phyloP scores from a whole-genome alignment of 345 rosid species.

The Camelina hispida region DNA sequence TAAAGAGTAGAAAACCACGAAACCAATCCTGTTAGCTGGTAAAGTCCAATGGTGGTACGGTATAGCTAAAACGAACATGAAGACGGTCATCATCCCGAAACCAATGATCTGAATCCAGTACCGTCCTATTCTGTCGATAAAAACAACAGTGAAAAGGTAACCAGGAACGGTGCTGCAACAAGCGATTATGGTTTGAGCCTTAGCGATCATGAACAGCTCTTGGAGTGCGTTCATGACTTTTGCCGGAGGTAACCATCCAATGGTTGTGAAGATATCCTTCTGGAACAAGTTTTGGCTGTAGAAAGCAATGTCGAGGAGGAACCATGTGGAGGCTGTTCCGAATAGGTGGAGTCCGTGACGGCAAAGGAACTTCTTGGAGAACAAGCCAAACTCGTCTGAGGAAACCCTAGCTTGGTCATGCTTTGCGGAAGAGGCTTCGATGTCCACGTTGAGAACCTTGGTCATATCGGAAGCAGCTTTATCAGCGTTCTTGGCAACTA shows the following conservation, averaged over 20 bases:
- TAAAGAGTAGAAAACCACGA: conserved; percentile 61
- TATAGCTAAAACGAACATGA: conserved; percentile 66
- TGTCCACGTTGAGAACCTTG: conserved; percentile 68
- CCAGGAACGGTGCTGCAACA: conserved; percentile 79
- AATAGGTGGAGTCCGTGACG: conserved; percentile 67
- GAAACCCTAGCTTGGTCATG: conserved; percentile 33
- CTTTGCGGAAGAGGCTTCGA: conserved; percentile 58
- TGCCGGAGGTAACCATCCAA: conserved; percentile 77
- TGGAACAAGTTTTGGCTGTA: conserved; percentile 79
- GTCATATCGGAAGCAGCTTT: conserved; percentile 76
- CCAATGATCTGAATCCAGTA: conserved; percentile 61
- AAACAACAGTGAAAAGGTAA: conserved; percentile 57
- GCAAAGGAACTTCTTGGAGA: conserved; percentile 49
- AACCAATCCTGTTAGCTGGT: conserved; percentile 54
- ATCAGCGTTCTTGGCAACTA: conserved; percentile 64
- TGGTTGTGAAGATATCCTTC: conserved; percentile 70
- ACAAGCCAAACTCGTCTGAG: conserved; percentile 55
- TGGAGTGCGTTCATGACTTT: conserved; percentile 69
- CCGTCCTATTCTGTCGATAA: conserved; percentile 61
- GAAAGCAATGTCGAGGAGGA: conserved; percentile 74
- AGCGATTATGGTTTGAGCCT: conserved; percentile 70
- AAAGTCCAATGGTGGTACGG: conserved; percentile 78
- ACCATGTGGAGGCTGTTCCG: conserved; percentile 72
- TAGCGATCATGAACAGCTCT: conserved; percentile 63
- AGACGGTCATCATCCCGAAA: conserved; percentile 62